A percentile compares a stretch with the other conserved stretches of the same genome.
phyloP scores from a whole-genome alignment of 1,139 yeast species.

The Candida tetrigidarum region DNA sequence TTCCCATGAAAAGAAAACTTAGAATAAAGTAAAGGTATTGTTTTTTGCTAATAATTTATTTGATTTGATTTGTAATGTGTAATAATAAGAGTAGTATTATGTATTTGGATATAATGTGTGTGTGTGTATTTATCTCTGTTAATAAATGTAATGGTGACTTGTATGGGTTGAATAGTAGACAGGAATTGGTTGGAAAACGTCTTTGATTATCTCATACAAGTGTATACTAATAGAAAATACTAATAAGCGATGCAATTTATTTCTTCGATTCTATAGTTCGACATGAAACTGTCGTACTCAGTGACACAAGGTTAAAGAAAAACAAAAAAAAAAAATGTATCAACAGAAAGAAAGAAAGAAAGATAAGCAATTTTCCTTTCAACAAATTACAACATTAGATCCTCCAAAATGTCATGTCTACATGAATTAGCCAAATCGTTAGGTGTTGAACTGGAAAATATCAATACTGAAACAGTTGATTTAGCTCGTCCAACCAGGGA shows the following conservation, averaged over 20 bases:
- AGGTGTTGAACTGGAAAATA: neutral
- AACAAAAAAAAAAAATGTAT: neutral
- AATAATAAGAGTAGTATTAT: constrained; percentile 1
- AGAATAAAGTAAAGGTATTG: neutral
- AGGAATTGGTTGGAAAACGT: too few species aligned
- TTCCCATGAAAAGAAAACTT: constrained; percentile 15
- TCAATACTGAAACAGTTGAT: constrained; percentile 2
- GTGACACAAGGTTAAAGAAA: too few species aligned
- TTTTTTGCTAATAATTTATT: neutral
- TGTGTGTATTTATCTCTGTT: too few species aligned
- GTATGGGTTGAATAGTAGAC: too few species aligned
- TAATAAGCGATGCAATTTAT: too few species aligned
- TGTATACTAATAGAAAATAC: too few species aligned
- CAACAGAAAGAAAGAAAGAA: neutral
- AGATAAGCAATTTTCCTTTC: neutral
- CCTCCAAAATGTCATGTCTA: constrained; percentile 13
- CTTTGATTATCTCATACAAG: too few species aligned
- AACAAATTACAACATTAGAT: too few species aligned
- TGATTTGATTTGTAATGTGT: constrained; percentile 3
- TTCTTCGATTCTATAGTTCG: too few species aligned
- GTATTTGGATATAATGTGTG: constrained; percentile 1
- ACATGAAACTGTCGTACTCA: too few species aligned
- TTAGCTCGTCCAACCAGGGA: constrained; percentile 6
- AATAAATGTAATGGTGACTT: too few species aligned
- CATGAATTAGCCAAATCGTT: constrained; percentile 13